Evolutionary conservation across 1,284 basidiomycete species (phyloP), one percentile per base, ranked within the genome.

Genomic region (Mycena citricolor): DNA sequence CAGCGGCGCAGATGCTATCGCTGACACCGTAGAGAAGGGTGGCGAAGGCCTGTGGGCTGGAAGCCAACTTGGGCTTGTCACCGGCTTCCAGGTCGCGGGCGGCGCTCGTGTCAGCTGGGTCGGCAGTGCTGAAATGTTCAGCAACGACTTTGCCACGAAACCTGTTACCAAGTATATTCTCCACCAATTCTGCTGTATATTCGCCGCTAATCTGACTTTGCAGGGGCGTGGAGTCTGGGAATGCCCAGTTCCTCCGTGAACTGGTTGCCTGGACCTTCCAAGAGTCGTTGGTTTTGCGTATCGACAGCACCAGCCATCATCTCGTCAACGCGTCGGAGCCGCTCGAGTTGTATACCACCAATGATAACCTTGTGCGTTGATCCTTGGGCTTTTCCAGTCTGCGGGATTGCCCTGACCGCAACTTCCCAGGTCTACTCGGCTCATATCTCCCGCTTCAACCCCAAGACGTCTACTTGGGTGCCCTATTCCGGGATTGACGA

Each of bases 261-360:
- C 64, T 98, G 38, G 77, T 84, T 2, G 76, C 80, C 14, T 99
- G 95, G 95, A 79, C 86, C 2, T 97, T 98, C 81, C 90, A 94
- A 59, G 89, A 97, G 65, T 77, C 79, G 1, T 75, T 82, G 5
- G 89, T 92, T 6, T 70, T 97, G 36, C 82, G 90, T 20, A 82
- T 97, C 47, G 83, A 91, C 51, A 71, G 68, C 24, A 82, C 83
- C 5, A 73, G 78, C 21, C 94, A 98, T 64, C 81, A 87, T 62
- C 75, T 78, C 49, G 67, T 82, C 48, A 79, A 83, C 54, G 71
- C 77, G 49, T 79, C 77, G 0, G 68, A 62, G n/a, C 69, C 79
- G 20, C 69, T 63, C 13, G 79, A 81, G 53, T 77, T 71, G 52
- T 99, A 98, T 66, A 89, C 90, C 17, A 90, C 81, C 60, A 94